phyloP scores from a whole-genome alignment of 2,329 filamentous ascomycete species.

The Clonostachys byssicola region DNA sequence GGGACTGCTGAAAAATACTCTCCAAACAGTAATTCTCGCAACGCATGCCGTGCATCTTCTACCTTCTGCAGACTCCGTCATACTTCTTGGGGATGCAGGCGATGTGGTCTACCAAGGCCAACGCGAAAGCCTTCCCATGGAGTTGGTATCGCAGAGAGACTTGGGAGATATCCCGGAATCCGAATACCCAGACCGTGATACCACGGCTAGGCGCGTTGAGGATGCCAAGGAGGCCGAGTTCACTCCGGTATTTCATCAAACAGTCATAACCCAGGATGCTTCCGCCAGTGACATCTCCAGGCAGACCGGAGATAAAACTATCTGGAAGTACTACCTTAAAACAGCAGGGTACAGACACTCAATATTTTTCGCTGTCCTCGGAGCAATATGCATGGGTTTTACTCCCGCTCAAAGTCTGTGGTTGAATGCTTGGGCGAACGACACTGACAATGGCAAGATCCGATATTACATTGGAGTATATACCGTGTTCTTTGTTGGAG shows the following conservation, averaged over 20 bases:
- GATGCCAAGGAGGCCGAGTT: no score
- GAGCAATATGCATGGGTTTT: neutral
- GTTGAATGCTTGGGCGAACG: no score
- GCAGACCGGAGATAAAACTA: neutral
- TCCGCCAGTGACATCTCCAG: neutral
- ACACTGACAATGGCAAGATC: no score
- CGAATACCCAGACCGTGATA: conserved; percentile 33
- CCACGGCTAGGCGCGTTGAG: conserved; percentile 13
- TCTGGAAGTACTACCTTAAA: neutral
- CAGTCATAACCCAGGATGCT: no score
- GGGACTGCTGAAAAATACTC: conserved; percentile 24
- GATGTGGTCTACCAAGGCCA: conserved; percentile 14
- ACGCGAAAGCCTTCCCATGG: conserved; percentile 26
- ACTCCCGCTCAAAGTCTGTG: no score
- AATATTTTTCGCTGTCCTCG: neutral
- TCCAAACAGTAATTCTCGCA: conserved; percentile 20
- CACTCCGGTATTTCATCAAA: no score
- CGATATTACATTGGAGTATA: no score
- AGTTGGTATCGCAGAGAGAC: conserved; percentile 30
- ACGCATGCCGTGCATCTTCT: conserved; percentile 22
- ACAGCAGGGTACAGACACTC: neutral
- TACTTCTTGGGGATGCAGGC: conserved; percentile 12
- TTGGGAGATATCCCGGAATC: conserved; percentile 32
- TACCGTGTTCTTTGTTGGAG: no score
- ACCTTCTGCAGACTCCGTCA: conserved; percentile 14